Conservation (phyloP, 2,329 filamentous ascomycete genomes). For the Cladosporium halotolerans region DNA sequence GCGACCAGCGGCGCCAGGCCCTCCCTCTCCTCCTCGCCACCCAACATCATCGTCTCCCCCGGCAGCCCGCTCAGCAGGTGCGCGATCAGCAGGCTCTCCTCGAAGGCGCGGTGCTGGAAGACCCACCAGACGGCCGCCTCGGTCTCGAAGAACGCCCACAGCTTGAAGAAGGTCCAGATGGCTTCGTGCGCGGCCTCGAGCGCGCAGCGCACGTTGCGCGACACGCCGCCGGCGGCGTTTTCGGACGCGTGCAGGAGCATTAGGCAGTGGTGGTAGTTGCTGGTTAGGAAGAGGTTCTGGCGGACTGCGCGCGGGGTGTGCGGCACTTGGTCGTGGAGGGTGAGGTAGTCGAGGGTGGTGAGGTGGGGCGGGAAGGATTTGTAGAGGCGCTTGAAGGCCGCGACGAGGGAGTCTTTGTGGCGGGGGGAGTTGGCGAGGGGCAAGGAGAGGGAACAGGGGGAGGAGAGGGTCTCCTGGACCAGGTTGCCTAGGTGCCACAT, state of each 20-base stretch:
- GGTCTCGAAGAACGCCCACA: slow-evolving; percentile 60
- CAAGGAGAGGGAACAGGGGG: slow-evolving; percentile 64
- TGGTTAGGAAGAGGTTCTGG: slow-evolving; percentile 72
- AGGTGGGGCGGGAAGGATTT: slow-evolving; percentile 66
- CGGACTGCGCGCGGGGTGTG: slow-evolving; percentile 61
- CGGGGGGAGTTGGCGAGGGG: slow-evolving; percentile 63
- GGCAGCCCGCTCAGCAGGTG: slow-evolving; percentile 17
- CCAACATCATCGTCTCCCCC: background rate
- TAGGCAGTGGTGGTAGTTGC: slow-evolving; percentile 75
- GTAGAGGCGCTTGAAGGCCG: slow-evolving; percentile 64
- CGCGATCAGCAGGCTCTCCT: slow-evolving; percentile 51
- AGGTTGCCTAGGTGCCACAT: slow-evolving; percentile 75
- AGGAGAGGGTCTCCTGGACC: slow-evolving; percentile 70
- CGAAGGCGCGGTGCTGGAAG: slow-evolving; percentile 72
- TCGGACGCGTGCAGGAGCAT: slow-evolving; percentile 73
- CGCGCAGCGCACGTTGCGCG: slow-evolving; percentile 58
- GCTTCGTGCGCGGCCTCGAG: slow-evolving; percentile 72
- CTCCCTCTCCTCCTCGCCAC: background rate
- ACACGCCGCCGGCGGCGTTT: slow-evolving; percentile 48
- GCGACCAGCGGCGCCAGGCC: slow-evolving; percentile 26
- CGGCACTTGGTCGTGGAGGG: slow-evolving; percentile 51
- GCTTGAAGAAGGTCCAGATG: slow-evolving; percentile 66
- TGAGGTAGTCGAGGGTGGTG: slow-evolving; percentile 59
- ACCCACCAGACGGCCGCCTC: slow-evolving; percentile 81
- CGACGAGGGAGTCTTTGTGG: slow-evolving; percentile 64